Conservation (phyloP, 2,329 filamentous ascomycete genomes). For the Epichloe bromicola region DNA sequence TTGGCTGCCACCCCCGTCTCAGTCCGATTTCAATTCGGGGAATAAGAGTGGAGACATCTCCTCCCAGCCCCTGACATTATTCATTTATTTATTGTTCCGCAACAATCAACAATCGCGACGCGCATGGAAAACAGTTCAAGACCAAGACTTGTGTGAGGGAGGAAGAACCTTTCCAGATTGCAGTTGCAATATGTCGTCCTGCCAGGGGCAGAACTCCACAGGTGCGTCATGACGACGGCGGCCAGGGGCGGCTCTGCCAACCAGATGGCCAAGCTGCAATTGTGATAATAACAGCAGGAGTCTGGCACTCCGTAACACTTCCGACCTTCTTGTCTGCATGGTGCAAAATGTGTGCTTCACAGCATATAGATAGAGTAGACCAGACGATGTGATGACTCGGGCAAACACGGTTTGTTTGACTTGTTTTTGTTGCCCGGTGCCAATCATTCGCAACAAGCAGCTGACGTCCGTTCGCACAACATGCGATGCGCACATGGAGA, state of each 20-base stretch:
- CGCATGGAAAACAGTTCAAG: too few relatives aligned
- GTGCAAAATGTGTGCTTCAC: neutral
- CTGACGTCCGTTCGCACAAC: neutral
- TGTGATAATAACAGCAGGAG: neutral
- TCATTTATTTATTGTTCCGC: too few relatives aligned
- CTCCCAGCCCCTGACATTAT: neutral
- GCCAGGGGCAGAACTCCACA: neutral
- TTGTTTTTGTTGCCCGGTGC: too few relatives aligned
- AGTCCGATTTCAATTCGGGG: conserved; percentile 3
- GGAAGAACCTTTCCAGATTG: too few relatives aligned
- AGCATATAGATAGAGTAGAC: too few relatives aligned
- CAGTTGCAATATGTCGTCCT: too few relatives aligned
- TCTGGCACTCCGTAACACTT: too few relatives aligned
- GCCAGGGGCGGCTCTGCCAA: neutral
- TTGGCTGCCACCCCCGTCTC: conserved; percentile 2
- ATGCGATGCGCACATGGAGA: too few relatives aligned
- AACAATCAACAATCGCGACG: too few relatives aligned
- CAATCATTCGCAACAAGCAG: neutral
- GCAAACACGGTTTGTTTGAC: neutral
- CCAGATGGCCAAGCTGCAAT: neutral
- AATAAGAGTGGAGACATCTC: neutral
- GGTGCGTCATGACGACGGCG: too few relatives aligned
- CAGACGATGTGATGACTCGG: neutral
- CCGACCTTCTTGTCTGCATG: neutral
- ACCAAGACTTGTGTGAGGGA: too few relatives aligned